phyloP scores from a whole-genome alignment of 164 flowering plant species.

The Piper longum region DNA sequence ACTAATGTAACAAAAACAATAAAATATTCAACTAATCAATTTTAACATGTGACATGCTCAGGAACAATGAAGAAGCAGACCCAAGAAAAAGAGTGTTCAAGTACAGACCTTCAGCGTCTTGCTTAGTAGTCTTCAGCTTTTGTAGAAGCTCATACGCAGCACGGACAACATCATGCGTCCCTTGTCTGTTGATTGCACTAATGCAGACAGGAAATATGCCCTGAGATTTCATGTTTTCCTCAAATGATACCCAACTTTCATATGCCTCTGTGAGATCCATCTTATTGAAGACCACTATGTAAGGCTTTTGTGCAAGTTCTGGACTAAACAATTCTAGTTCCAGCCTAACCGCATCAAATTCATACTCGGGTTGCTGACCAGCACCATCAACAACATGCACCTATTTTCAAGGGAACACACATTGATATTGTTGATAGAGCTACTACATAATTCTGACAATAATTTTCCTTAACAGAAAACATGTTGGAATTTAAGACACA shows the following conservation, averaged over 20 bases:
- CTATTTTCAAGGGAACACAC: conserved; percentile 21
- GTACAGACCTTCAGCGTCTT: conserved; percentile 15
- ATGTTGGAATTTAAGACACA: too few species aligned
- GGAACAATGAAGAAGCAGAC: background rate
- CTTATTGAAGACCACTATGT: conserved; percentile 72
- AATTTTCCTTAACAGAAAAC: too few species aligned
- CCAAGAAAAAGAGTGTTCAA: background rate
- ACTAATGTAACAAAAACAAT: background rate
- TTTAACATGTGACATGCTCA: background rate
- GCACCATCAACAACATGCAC: conserved; percentile 94
- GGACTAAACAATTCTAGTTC: conserved; percentile 88
- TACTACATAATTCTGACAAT: background rate
- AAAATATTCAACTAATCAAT: background rate
- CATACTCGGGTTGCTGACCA: conserved; percentile 67
- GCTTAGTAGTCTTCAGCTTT: conserved; percentile 19
- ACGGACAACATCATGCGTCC: conserved; percentile 63
- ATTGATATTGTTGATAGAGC: background rate
- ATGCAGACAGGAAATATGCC: conserved; percentile 72
- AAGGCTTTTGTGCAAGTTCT: conserved; percentile 77
- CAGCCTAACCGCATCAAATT: conserved; percentile 86
- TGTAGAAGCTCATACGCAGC: conserved; percentile 65
- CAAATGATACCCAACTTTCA: conserved; percentile 68
- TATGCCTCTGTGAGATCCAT: conserved; percentile 93
- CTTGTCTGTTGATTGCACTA: conserved; percentile 76
- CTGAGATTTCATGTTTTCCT: conserved; percentile 37